Percentiles rank a stretch among this genome's conserved stretches.
Evolutionary conservation across 2,329 filamentous ascomycete genomes (phyloP).

Genomic region (Aspergillus ochraceus): DNA sequence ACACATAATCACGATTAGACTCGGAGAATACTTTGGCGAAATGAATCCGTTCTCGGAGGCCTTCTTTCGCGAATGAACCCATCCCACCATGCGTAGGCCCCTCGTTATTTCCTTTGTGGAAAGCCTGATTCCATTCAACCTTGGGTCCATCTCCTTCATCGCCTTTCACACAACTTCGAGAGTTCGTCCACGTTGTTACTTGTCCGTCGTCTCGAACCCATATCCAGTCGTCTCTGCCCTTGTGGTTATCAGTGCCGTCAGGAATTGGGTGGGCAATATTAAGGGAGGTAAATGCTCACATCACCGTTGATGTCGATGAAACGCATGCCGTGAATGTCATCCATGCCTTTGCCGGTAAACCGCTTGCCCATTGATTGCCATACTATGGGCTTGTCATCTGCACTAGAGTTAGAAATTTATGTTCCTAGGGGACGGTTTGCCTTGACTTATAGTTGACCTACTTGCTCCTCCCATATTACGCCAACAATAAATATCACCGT

Average conservation of each 20-base stretch:
- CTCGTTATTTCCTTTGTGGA: not conserved
- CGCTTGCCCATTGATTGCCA: not conserved
- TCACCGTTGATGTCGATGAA: slow-evolving; percentile 10
- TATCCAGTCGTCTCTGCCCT: not conserved
- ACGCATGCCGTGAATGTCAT: not conserved
- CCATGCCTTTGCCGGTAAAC: slow-evolving; percentile 1
- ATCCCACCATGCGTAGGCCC: slow-evolving; percentile 5
- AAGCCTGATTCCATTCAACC: not conserved
- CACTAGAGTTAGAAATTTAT: not conserved
- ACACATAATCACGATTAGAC: not conserved
- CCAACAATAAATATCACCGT: slow-evolving; percentile 26
- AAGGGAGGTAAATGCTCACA: not conserved
- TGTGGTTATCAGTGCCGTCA: not conserved
- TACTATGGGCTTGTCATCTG: not conserved
- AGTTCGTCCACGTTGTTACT: slow-evolving; percentile 4
- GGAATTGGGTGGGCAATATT: not conserved
- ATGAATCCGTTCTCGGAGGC: not conserved
- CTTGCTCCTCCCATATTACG: not conserved
- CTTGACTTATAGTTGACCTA: not conserved
- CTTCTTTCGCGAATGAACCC: not conserved
- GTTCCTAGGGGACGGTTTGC: too few species aligned
- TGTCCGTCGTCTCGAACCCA: not conserved
- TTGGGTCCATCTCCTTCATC: not conserved
- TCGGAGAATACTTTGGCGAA: not conserved
- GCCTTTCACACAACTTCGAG: slow-evolving; percentile 1